Conservation (phyloP, 2,329 filamentous ascomycete species). For the Fusarium aywerte region DNA sequence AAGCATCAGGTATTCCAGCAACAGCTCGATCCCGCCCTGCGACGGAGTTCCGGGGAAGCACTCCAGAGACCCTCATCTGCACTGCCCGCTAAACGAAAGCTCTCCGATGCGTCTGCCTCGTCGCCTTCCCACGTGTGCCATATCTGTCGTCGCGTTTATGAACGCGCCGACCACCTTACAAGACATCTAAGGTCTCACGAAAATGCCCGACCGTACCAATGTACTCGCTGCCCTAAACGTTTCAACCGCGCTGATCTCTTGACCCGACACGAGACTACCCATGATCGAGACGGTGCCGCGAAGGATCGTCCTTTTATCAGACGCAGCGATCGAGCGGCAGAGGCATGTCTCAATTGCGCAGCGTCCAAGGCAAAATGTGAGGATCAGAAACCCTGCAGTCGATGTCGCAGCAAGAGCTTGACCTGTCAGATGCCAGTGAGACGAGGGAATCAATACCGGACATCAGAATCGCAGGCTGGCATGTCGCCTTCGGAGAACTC, state of each 20-base stretch:
- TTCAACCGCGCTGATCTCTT: constrained; percentile 45
- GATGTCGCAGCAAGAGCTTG: constrained; percentile 44
- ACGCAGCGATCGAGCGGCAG: constrained; percentile 42
- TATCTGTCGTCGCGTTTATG: constrained; percentile 45
- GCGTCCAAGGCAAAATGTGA: constrained; percentile 46
- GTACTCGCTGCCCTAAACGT: constrained; percentile 44
- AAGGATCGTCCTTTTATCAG: constrained; percentile 45
- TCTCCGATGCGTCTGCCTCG: constrained; percentile 42
- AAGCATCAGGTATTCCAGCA: constrained; percentile 35
- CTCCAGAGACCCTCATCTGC: constrained; percentile 26
- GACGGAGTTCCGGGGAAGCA: constrained; percentile 20
- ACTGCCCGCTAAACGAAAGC: constrained; percentile 41
- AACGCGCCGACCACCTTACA: constrained; percentile 44
- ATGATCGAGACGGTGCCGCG: constrained; percentile 44
- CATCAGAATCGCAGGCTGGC: constrained; percentile 41
- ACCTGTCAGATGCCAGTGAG: constrained; percentile 44
- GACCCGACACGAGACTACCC: constrained; percentile 44
- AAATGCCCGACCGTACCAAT: constrained; percentile 45
- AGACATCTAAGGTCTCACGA: constrained; percentile 45
- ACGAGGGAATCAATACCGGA: constrained; percentile 42
- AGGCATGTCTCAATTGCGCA: constrained; percentile 45
- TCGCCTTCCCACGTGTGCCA: constrained; percentile 45
- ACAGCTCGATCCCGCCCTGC: constrained; percentile 33
- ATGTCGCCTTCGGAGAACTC: constrained; percentile 43
- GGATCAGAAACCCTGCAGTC: constrained; percentile 44